Evolutionary conservation across 306 rosid genomes (phyloP).

Genomic region (Sicyos baderoa): DNA sequence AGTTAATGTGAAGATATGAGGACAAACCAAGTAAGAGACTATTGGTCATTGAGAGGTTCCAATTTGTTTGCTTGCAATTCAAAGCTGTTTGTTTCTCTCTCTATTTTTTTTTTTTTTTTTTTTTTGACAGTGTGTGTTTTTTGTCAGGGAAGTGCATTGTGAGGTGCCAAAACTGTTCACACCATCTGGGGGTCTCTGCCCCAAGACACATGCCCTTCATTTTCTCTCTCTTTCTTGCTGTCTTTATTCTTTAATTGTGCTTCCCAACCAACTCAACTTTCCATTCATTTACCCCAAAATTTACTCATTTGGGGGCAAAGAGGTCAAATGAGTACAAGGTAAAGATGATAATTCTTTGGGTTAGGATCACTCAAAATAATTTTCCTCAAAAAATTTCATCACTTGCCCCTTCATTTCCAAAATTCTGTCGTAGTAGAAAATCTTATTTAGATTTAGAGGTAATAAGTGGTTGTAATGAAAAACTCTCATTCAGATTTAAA

Average conservation of each 20-base stretch:
- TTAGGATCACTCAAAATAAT: too few species aligned
- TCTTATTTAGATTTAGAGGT: too few species aligned
- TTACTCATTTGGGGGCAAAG: constrained; percentile 19
- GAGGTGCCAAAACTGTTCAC: constrained; percentile 14
- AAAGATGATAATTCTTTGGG: too few species aligned
- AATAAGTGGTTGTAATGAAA: too few species aligned
- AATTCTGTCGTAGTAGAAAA: too few species aligned
- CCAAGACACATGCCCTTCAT: constrained; percentile 6
- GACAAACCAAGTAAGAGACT: constrained; percentile 36
- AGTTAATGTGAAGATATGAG: constrained; percentile 15
- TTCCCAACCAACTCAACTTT: constrained; percentile 45
- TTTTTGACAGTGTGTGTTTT: neutral
- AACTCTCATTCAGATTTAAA: too few species aligned
- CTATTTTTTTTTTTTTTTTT: neutral
- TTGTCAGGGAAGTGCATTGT: constrained; percentile 19
- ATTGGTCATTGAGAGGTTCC: constrained; percentile 45
- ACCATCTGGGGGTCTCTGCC: constrained; percentile 16
- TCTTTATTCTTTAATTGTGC: constrained; percentile 25
- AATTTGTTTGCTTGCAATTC: constrained; percentile 55
- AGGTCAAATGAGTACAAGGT: too few species aligned
- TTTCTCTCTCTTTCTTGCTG: neutral
- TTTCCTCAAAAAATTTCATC: too few species aligned
- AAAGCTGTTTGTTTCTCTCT: constrained; percentile 39
- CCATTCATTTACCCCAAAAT: constrained; percentile 35
- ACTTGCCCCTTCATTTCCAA: too few species aligned